phyloP scores from a whole-genome alignment of 768 basidiomycete genomes.

The Hygrocybe punicea region DNA sequence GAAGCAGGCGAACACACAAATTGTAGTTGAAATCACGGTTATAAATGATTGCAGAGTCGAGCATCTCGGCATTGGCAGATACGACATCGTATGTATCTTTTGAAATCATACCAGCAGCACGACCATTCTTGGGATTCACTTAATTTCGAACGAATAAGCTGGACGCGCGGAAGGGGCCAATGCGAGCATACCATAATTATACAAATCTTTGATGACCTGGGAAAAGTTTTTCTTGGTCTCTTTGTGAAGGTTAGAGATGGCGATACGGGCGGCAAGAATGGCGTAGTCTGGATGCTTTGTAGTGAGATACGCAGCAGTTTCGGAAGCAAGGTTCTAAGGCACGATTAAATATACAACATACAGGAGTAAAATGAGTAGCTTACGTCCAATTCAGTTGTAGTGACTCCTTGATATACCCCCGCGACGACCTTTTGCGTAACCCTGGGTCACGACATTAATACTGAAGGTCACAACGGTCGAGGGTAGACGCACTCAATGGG shows the following conservation, averaged over 20 bases:
- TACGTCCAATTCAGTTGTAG: slow-evolving; percentile 95
- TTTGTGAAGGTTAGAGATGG: slow-evolving; percentile 98
- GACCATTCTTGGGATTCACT: slow-evolving; percentile 96
- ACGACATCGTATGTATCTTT: slow-evolving; percentile 81
- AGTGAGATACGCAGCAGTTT: slow-evolving; percentile 96
- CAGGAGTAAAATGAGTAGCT: slow-evolving; percentile 26
- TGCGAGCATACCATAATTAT: slow-evolving; percentile 67
- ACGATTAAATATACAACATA: neutral
- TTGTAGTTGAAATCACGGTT: slow-evolving; percentile 98
- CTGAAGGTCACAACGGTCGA: neutral
- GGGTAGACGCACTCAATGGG: slow-evolving; percentile 74
- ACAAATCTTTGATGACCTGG: slow-evolving; percentile 85
- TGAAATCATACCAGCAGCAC: slow-evolving; percentile 86
- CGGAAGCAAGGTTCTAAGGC: slow-evolving; percentile 85
- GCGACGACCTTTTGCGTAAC: slow-evolving; percentile 89
- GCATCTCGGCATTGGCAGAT: slow-evolving; percentile 69
- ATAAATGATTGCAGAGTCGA: slow-evolving; percentile 96
- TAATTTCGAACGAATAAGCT: neutral
- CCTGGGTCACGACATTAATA: slow-evolving; percentile 36
- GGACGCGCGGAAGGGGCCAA: neutral
- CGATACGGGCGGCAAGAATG: slow-evolving; percentile 95
- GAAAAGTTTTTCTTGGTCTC: slow-evolving; percentile 98
- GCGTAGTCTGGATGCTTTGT: slow-evolving; percentile 98
- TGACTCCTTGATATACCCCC: slow-evolving; percentile 93
- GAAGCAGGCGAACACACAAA: slow-evolving; percentile 50